Evolutionary conservation across 2,329 filamentous ascomycete species (phyloP).

Genomic region (Neurospora sp.): DNA sequence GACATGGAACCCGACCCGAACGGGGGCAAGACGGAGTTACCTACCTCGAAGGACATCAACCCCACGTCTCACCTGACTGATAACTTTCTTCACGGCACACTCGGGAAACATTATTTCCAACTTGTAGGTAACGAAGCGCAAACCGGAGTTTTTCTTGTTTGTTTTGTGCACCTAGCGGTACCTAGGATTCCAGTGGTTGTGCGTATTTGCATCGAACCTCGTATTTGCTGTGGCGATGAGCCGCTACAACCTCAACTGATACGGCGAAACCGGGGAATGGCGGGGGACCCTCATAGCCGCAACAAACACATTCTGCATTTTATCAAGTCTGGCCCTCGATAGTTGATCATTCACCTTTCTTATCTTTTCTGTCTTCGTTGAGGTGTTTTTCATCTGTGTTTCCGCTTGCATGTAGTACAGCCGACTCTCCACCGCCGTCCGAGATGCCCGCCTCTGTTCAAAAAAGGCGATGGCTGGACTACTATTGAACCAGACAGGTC

Average conservation of each 20-base stretch:
- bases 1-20: not conserved
- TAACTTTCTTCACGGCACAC: not conserved
- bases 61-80: not conserved
- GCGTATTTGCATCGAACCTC: not conserved
- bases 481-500: not conserved
- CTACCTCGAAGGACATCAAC: not conserved
- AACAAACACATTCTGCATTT: not conserved
- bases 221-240: not conserved
- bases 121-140: not conserved
- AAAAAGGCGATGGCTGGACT: not conserved
- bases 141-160: not conserved
- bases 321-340: not conserved
- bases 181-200: not conserved
- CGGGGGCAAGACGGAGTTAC: not conserved
- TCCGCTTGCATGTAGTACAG: not conserved
- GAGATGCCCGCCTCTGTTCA: not conserved
- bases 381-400: not conserved
- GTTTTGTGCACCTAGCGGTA: not conserved
- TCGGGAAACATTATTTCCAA: not conserved
- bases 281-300: not conserved
- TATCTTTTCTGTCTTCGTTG: not conserved
- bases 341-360: not conserved
- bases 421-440: not conserved
- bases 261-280: not conserved
- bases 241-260: not conserved